These are phyloP conservation scores for Oryza meridionalis DNA, from an alignment of 176 grass and related monocot genomes.

Conservation along the genomic window DNA sequence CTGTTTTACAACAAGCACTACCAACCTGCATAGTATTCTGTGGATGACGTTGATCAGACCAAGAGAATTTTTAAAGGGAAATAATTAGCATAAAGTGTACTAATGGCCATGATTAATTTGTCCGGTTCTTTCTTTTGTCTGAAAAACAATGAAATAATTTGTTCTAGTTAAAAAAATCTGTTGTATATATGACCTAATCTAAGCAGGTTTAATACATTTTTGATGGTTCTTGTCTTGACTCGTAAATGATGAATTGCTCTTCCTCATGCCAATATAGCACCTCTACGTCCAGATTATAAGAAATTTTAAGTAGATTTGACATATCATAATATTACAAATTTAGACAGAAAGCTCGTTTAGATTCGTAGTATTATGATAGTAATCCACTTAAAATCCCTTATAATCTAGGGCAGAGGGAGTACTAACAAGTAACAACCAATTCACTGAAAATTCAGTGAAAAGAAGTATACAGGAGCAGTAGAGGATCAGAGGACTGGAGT, in stretches of 20 bases:
- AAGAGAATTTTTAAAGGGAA: background rate
- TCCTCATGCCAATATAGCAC: too few relatives aligned
- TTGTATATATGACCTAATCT: background rate
- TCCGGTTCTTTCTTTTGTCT: background rate
- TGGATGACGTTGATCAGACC: constrained; percentile 23
- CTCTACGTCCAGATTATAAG: too few relatives aligned
- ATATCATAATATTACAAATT: too few relatives aligned
- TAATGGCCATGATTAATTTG: background rate
- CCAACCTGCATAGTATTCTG: constrained; percentile 27
- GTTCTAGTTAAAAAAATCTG: background rate
- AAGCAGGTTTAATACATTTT: background rate
- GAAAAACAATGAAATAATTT: background rate
- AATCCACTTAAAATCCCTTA: too few relatives aligned
- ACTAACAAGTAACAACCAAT: too few relatives aligned
- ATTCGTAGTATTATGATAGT: too few relatives aligned
- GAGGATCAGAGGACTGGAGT: constrained; percentile 12
- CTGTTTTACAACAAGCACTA: constrained; percentile 24
- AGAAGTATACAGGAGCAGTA: background rate
- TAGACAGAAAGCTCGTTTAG: too few relatives aligned
- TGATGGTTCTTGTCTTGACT: background rate
- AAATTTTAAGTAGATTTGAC: too few relatives aligned
- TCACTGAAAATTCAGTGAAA: background rate
- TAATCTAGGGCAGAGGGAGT: too few relatives aligned
- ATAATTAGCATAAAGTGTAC: constrained; percentile 2
- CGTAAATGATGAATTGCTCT: background rate